Conservation (phyloP, 192 early-diverging fungal species). For the Jimgerdemannia flammicorona region DNA sequence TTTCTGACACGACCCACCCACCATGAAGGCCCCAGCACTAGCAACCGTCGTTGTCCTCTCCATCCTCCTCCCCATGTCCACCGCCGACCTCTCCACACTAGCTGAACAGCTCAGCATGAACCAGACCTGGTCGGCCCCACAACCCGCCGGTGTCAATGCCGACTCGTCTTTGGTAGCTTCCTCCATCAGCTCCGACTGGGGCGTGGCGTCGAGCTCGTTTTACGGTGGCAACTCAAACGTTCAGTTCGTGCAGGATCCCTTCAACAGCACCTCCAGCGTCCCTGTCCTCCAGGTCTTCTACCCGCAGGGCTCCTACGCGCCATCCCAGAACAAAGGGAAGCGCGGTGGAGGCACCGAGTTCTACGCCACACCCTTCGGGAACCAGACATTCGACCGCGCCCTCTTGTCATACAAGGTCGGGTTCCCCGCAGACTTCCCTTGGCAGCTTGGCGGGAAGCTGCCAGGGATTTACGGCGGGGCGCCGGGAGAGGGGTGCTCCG, state of each 20-base stretch:
- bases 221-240: constrained; percentile 31
- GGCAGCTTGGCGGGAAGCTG: constrained; percentile 44
- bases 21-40: too few relatives aligned
- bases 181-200: neutral
- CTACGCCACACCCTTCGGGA: constrained; percentile 35
- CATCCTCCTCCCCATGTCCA: neutral
- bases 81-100: neutral
- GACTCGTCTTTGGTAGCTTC: neutral
- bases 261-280: constrained; percentile 10
- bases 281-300: constrained; percentile 32
- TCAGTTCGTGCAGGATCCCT: constrained; percentile 35
- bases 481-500: constrained; percentile 37
- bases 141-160: constrained; percentile 7
- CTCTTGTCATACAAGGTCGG: constrained; percentile 42
- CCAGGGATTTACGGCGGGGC: constrained; percentile 44
- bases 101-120: constrained; percentile 6
- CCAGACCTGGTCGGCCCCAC: constrained; percentile 24
- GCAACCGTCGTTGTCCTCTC: neutral
- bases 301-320: constrained; percentile 40
- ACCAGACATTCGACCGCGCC: constrained; percentile 30
- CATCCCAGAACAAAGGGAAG: constrained; percentile 6
- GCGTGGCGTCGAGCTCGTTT: neutral
- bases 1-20: too few relatives aligned
- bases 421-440: constrained; percentile 41
- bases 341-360: constrained; percentile 39